phyloP scores from a whole-genome alignment of 2,329 filamentous ascomycete genomes.

The Verticillium klebahnii region DNA sequence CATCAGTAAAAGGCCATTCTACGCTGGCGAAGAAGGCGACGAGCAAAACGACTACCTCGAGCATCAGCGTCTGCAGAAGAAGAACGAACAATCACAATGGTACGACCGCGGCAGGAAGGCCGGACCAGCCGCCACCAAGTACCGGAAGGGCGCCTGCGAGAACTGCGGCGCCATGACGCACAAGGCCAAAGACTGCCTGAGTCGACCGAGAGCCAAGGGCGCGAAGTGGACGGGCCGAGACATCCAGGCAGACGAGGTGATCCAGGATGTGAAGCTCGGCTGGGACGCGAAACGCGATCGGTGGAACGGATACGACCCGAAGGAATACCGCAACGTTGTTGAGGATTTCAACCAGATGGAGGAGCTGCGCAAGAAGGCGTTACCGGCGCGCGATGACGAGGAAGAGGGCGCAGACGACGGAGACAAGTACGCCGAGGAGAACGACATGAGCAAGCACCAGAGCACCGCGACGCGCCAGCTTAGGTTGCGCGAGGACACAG shows the following conservation, averaged over 20 bases:
- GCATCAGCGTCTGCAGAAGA: constrained; percentile 84
- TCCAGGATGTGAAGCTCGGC: constrained; percentile 80
- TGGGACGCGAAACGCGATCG: constrained; percentile 98
- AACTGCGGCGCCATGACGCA: constrained; percentile 98
- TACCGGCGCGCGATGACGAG: constrained; percentile 43
- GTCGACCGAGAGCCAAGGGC: constrained; percentile 80
- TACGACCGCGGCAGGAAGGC: constrained; percentile 84
- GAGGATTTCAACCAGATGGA: constrained; percentile 87
- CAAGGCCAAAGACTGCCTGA: constrained; percentile 90
- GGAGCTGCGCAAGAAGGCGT: constrained; percentile 56
- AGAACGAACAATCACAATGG: constrained; percentile 76
- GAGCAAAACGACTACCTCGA: constrained; percentile 79
- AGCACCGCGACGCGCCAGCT: constrained; percentile 87
- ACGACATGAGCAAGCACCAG: constrained; percentile 93
- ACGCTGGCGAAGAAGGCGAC: constrained; percentile 74
- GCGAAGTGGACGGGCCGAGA: constrained; percentile 90
- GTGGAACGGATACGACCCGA: constrained; percentile 96
- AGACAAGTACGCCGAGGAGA: constrained; percentile 86
- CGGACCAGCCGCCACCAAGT: constrained; percentile 89
- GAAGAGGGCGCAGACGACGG: constrained; percentile 50
- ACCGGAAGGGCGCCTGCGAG: constrained; percentile 95
- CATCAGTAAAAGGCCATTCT: constrained; percentile 97
- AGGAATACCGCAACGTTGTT: constrained; percentile 81
- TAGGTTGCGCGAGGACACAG: constrained; percentile 90
- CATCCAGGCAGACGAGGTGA: constrained; percentile 85